Percentiles rank a stretch among this genome's conserved stretches.
These are phyloP conservation scores for Neonectria punicea DNA, from an alignment of 2,329 filamentous ascomycete genomes.

Conservation along the genomic window DNA sequence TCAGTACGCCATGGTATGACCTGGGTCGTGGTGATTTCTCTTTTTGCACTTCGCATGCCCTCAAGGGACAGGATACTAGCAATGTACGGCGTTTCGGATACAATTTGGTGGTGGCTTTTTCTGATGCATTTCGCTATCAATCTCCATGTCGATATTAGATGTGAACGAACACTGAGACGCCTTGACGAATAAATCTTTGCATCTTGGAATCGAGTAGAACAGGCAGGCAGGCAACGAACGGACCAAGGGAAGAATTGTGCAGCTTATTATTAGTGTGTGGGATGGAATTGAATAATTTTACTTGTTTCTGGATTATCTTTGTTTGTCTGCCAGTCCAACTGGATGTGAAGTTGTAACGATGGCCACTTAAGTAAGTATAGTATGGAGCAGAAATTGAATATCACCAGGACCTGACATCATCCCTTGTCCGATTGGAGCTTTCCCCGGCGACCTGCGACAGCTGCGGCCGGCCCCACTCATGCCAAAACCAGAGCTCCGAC, in stretches of 20 bases:
- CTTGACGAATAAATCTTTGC: conserved; percentile 39
- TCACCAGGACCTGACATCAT: conserved; percentile 1
- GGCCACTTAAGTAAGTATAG: too few relatives aligned
- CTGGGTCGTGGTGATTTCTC: conserved; percentile 18
- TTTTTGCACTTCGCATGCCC: conserved; percentile 3
- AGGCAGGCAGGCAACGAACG: conserved; percentile 15
- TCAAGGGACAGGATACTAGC: conserved; percentile 19
- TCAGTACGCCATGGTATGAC: conserved; percentile 1
- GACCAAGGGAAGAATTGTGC: background rate
- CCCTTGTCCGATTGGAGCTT: conserved; percentile 5
- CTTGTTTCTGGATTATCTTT: background rate
- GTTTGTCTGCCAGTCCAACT: too few relatives aligned
- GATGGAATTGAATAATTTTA: conserved; percentile 7
- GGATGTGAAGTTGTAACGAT: background rate
- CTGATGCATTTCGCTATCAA: conserved; percentile 23
- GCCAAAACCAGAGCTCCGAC: background rate
- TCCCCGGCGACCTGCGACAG: conserved; percentile 6
- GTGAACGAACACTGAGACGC: conserved; percentile 37
- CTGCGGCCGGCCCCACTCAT: conserved; percentile 15
- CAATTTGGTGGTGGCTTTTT: conserved; percentile 24
- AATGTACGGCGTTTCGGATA: conserved; percentile 39
- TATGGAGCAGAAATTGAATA: background rate
- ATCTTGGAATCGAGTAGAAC: conserved; percentile 1
- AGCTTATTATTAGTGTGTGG: background rate
- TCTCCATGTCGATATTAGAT: conserved; percentile 40